phyloP scores from a whole-genome alignment of 139 green algal genomes.

The Raphidocelis subcapitata region DNA sequence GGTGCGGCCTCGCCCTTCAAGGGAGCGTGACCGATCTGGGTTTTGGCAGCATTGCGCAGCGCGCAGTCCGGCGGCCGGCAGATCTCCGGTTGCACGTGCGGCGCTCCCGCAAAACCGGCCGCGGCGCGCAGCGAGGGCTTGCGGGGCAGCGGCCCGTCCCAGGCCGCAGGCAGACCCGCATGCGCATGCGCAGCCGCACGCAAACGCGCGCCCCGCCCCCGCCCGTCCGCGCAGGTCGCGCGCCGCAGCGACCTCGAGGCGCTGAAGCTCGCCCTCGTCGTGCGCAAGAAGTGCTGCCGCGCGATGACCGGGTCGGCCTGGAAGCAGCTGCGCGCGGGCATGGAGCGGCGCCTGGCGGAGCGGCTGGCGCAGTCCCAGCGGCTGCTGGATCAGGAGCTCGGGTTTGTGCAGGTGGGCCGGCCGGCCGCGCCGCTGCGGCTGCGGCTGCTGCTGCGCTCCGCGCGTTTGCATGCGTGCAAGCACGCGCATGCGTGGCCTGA shows the following conservation, averaged over 20 bases:
- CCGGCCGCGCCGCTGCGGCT: too few relatives aligned
- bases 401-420: constrained; percentile 2
- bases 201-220: background rate
- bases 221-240: constrained; percentile 5
- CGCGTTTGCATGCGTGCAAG: background rate
- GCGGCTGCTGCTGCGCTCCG: background rate
- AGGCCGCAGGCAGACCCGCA: constrained; percentile 7
- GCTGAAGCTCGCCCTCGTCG: constrained; percentile 48
- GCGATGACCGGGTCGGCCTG: constrained; percentile 45
- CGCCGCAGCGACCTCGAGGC: constrained; percentile 41
- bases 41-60: background rate
- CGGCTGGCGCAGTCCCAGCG: constrained; percentile 27
- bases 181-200: constrained; percentile 5
- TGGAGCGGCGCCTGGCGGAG: constrained; percentile 27
- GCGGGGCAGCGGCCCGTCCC: too few relatives aligned
- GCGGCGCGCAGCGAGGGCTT: background rate
- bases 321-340: constrained; percentile 52
- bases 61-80: background rate
- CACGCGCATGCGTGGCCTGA: too few relatives aligned
- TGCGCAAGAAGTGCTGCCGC: constrained; percentile 68
- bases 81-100: background rate
- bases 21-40: background rate
- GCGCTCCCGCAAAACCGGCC: background rate
- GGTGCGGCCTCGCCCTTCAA: constrained; percentile 13
- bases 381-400: constrained; percentile 28